phyloP scores from a whole-genome alignment of 176 grass and related monocot species.

The barley (Hordeum vulgare) region DNA sequence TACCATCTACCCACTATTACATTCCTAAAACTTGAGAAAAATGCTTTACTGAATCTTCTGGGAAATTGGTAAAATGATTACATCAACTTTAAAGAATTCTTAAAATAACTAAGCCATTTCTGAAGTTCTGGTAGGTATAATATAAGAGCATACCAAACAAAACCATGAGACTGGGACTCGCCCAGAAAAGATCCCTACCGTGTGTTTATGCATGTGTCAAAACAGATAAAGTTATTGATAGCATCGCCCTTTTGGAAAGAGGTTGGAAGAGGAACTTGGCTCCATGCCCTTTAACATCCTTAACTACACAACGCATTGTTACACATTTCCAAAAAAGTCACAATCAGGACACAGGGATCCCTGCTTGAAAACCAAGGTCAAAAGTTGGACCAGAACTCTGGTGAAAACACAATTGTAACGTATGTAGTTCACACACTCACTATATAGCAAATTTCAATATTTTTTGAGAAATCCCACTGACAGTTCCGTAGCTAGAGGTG shows the following conservation, averaged over 20 bases:
- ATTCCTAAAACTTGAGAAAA: neutral
- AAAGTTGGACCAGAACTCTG: constrained; percentile 3
- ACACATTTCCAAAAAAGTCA: neutral
- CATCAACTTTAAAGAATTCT: neutral
- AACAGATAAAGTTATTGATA: neutral
- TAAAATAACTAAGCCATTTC: neutral
- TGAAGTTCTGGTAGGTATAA: neutral
- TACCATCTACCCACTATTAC: neutral
- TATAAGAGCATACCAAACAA: neutral
- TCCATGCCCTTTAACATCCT: neutral
- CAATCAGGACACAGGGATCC: neutral
- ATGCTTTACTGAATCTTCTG: neutral
- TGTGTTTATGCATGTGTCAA: neutral
- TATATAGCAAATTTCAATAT: neutral
- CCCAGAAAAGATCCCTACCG: neutral
- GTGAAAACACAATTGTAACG: neutral
- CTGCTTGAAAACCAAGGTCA: neutral
- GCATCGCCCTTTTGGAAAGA: neutral
- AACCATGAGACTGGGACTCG: neutral
- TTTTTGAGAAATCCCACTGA: neutral
- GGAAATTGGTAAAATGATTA: neutral
- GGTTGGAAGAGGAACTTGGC: neutral
- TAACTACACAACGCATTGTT: neutral
- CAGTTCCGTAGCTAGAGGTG: neutral
- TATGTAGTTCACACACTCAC: neutral